These are phyloP conservation scores for Hanseniaspora guilliermondii DNA, from an alignment of 805 yeast species.

Conservation along the genomic window DNA sequence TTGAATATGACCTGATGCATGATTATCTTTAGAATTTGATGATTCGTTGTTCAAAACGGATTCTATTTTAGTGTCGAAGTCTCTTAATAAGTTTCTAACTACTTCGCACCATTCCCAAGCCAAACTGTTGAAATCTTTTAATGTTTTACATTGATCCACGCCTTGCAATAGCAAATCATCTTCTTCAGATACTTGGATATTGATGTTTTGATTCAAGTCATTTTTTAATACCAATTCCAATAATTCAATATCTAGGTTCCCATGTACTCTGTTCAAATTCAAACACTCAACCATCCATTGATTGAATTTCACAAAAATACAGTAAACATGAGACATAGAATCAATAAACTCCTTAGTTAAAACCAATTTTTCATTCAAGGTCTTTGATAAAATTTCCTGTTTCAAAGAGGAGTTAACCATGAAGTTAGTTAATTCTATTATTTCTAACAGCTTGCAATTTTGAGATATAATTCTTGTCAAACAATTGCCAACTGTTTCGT, in stretches of 20 bases:
- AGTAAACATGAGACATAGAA: slow-evolving; percentile 23
- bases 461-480: slow-evolving; percentile 12
- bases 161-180: slow-evolving; percentile 27
- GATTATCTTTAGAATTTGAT: slow-evolving; percentile 13
- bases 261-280: slow-evolving; percentile 11
- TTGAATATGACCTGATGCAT: background rate
- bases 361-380: slow-evolving; percentile 23
- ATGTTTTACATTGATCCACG: slow-evolving; percentile 21
- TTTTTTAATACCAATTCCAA: slow-evolving; percentile 24
- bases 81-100: slow-evolving; percentile 17
- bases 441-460: slow-evolving; percentile 22
- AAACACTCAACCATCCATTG: slow-evolving; percentile 28
- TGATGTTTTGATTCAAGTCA: slow-evolving; percentile 23
- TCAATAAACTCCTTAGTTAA: slow-evolving; percentile 20
- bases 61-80: slow-evolving; percentile 17
- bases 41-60: slow-evolving; percentile 19
- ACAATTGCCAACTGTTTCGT: background rate
- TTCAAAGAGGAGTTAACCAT: slow-evolving; percentile 25
- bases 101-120: slow-evolving; percentile 23
- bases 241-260: slow-evolving; percentile 20
- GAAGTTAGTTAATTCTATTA: slow-evolving; percentile 25
- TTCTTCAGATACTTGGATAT: slow-evolving; percentile 20
- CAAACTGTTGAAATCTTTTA: slow-evolving; percentile 20
- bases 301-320: slow-evolving; percentile 26
- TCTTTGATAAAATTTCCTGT: slow-evolving; percentile 27